Percentiles rank a stretch among this genome's conserved stretches.
Evolutionary conservation across 345 rosid genomes (phyloP).

Genomic region (Atalantia buxifolia): DNA sequence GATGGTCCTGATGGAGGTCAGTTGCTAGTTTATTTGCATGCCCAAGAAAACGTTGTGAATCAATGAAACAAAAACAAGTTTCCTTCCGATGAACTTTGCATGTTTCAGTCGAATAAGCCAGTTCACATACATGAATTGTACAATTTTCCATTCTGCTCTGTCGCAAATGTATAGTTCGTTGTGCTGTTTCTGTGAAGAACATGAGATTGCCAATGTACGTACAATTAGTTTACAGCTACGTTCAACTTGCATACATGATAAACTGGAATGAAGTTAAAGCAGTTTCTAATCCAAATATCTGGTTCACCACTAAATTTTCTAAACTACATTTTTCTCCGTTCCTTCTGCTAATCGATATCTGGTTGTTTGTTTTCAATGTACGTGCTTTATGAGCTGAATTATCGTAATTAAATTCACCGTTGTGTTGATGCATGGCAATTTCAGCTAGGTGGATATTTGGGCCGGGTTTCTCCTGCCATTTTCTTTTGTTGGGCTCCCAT

Average conservation of each 20-base stretch:
- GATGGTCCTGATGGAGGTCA: conserved; percentile 41
- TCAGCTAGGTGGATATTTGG: background rate
- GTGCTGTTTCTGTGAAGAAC: background rate
- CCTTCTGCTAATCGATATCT: background rate
- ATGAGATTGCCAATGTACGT: background rate
- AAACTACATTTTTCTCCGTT: background rate
- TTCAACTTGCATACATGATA: background rate
- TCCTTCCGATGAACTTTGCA: background rate
- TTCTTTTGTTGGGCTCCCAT: too few relatives aligned
- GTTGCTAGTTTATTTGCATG: conserved; percentile 51
- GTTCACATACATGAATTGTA: background rate
- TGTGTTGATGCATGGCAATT: background rate
- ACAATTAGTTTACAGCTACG: background rate
- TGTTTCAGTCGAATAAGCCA: background rate
- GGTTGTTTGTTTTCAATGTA: background rate
- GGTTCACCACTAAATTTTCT: background rate
- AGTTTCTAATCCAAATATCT: background rate
- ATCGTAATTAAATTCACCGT: background rate
- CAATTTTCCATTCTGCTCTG: background rate
- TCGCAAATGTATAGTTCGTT: background rate
- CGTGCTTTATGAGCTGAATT: background rate
- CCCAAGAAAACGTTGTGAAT: background rate
- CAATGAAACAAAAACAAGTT: background rate
- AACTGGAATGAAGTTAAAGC: background rate
- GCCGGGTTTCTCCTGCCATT: background rate